Evolutionary conservation across 1,284 basidiomycete genomes (phyloP), one percentile per base, ranked within the genome.

Genomic region (Coniferiporia sulphurascens): DNA sequence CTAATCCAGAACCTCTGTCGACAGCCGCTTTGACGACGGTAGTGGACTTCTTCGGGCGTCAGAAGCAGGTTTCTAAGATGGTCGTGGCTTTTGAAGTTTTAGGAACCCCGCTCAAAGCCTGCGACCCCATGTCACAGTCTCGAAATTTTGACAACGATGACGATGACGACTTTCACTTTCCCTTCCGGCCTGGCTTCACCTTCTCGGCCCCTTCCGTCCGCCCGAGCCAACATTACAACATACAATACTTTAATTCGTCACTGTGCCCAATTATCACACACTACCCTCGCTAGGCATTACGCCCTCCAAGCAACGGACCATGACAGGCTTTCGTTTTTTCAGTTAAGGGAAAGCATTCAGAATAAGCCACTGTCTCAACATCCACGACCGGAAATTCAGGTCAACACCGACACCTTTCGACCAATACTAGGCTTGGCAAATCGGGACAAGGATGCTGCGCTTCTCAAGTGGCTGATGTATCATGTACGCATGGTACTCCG

Each of bases 51-150:
- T 77, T 89, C 4, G 89, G 88, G 7, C 77, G 78, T 9, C 65
- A 77, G 13, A 78, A 81, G 9, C 71, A 84, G 59, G 69, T 87
- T 52, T 83, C 86, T 2, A 84, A 82, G 66, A 78, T 91, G 68
- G 78, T 91, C 1, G 81, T 84, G 65, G 77, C 83, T 0, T 92
- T 91, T 66, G 89, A 91, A 65, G 84, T 88, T 21, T 78, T 91
- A 62, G 88, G 88, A 0, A 78, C 81, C 49, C 87, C 87, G 12
- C 77, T 91, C 22, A 84, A 52, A 66, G 72, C 66, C 73, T 78
- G 27, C 72, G 66, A 63, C 71, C 76, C 63, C 75, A 80, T 56
- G 72, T 77, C 54, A 74, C 80, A 55, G 72, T 75, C 15, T 74
- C 79, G 17, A 17, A 51, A 58, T 41, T 85, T 85, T 64, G 83